Conservation (phyloP, 371 early-diverging fungal genomes). For the Lichtheimia ornata region DNA sequence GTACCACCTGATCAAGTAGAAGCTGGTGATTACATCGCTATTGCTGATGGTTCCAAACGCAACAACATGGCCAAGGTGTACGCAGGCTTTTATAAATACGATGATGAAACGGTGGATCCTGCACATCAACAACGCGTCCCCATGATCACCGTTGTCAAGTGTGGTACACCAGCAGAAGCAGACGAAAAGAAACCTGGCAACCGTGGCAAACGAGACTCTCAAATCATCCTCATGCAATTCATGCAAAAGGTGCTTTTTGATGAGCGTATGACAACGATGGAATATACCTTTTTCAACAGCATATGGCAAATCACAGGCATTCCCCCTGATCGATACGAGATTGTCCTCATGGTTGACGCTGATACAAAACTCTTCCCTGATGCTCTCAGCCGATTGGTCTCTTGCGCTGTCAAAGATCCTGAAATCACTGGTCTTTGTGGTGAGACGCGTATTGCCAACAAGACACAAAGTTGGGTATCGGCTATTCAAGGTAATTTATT, state of each 20-base stretch:
- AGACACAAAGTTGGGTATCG: slow-evolving; percentile 52
- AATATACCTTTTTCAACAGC: slow-evolving; percentile 91
- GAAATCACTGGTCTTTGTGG: slow-evolving; percentile 83
- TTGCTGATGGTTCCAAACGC: slow-evolving; percentile 90
- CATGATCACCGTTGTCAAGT: slow-evolving; percentile 91
- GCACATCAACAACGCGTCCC: slow-evolving; percentile 70
- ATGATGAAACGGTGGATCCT: slow-evolving; percentile 53
- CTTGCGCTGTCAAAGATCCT: slow-evolving; percentile 74
- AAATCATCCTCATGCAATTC: slow-evolving; percentile 97
- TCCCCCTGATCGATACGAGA: slow-evolving; percentile 83
- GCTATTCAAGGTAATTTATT: slow-evolving; percentile 24
- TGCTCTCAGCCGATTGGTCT: slow-evolving; percentile 74
- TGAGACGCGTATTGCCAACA: slow-evolving; percentile 90
- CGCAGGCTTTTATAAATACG: slow-evolving; percentile 83
- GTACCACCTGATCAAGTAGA: slow-evolving; percentile 64
- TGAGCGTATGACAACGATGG: slow-evolving; percentile 94
- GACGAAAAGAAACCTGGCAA: slow-evolving; percentile 83
- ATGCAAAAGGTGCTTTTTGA: slow-evolving; percentile 92
- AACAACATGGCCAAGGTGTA: slow-evolving; percentile 96
- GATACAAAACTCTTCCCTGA: slow-evolving; percentile 89
- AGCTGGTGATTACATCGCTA: slow-evolving; percentile 86
- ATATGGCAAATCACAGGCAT: slow-evolving; percentile 83
- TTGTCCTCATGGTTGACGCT: slow-evolving; percentile 96
- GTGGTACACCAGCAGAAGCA: slow-evolving; percentile 82
- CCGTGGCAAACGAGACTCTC: slow-evolving; percentile 98